Conservation (phyloP, 2,329 filamentous ascomycete genomes). For the Xylariaceae sp. region DNA sequence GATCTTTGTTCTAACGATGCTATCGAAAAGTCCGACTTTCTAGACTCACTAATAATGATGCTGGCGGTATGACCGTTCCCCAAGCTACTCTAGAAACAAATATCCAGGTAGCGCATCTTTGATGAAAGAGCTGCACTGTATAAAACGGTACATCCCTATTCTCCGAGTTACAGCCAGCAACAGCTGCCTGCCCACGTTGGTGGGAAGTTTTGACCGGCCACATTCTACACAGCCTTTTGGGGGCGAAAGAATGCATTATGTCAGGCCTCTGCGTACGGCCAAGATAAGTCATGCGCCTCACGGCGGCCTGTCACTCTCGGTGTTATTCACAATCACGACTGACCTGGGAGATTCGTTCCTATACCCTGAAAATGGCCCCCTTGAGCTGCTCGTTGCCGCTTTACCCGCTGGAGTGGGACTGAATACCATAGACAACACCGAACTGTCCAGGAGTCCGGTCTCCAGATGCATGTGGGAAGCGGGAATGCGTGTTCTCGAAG, state of each 20-base stretch:
- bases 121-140: too few species aligned
- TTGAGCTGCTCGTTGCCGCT: conserved; percentile 40
- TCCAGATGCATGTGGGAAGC: conserved; percentile 23
- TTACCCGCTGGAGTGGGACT: conserved; percentile 25
- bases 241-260: conserved; percentile 49
- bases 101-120: too few species aligned
- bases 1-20: too few species aligned
- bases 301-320: conserved; percentile 14
- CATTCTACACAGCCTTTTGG: too few species aligned
- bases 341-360: conserved; percentile 56
- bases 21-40: too few species aligned
- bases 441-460: not conserved
- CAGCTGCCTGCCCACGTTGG: not conserved
- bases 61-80: too few species aligned
- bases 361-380: conserved; percentile 38
- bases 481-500: conserved; percentile 40
- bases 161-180: too few species aligned
- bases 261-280: conserved; percentile 49
- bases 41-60: too few species aligned
- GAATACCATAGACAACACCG: not conserved
- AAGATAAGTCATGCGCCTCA: conserved; percentile 29
- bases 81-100: too few species aligned
- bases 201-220: not conserved
- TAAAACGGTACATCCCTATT: too few species aligned
- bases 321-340: conserved; percentile 54